phyloP scores from a whole-genome alignment of 2,329 filamentous ascomycete genomes.

The Malbranchea cinnamomea region DNA sequence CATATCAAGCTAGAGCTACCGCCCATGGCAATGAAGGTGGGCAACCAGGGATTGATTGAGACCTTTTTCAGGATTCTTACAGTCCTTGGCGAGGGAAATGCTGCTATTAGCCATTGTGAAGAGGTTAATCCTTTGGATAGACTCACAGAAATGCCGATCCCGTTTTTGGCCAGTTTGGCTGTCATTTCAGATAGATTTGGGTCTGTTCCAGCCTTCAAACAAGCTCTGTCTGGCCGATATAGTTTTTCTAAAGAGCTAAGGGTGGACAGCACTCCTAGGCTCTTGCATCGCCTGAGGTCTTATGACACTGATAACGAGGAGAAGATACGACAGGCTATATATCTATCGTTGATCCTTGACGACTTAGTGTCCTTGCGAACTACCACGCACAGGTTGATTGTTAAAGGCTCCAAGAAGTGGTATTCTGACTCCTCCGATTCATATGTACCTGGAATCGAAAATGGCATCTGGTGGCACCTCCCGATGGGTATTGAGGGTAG shows the following conservation, averaged over 20 bases:
- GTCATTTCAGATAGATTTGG: conserved; percentile 8
- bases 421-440: conserved; percentile 14
- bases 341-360: conserved; percentile 21
- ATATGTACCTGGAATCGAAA: conserved; percentile 9
- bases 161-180: conserved; percentile 8
- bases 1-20: conserved; percentile 17
- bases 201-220: conserved; percentile 2
- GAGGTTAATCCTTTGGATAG: not conserved
- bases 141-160: conserved; percentile 6
- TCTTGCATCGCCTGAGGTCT: conserved; percentile 13
- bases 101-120: not conserved
- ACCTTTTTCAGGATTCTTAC: conserved; percentile 7
- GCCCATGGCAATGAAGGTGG: conserved; percentile 14
- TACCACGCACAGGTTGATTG: conserved; percentile 21
- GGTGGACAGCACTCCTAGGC: conserved; percentile 14
- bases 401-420: conserved; percentile 25
- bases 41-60: conserved; percentile 4
- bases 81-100: not conserved
- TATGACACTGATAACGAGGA: conserved; percentile 23
- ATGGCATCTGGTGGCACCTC: conserved; percentile 23
- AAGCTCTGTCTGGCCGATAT: conserved; percentile 1
- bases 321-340: conserved; percentile 24
- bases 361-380: conserved; percentile 15
- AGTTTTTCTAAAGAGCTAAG: conserved; percentile 11
- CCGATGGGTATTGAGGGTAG: conserved; percentile 27